These are phyloP conservation scores for Pseudogymnoascus sp. DNA, from an alignment of 2,329 filamentous ascomycete species.

Conservation along the genomic window DNA sequence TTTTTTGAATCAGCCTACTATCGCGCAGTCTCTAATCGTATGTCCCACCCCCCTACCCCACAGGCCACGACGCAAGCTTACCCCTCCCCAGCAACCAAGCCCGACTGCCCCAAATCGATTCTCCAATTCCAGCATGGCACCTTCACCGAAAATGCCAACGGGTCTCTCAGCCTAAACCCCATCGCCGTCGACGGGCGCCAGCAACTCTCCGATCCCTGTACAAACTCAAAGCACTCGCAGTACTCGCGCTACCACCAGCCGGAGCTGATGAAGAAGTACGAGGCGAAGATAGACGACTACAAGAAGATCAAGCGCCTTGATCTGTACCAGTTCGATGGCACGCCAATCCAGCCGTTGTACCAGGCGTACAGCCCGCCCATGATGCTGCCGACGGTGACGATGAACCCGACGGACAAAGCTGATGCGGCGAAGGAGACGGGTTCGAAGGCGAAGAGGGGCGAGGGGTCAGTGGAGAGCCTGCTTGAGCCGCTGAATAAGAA, in stretches of 20 bases:
- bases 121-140: conserved; percentile 68
- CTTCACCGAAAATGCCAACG: conserved; percentile 47
- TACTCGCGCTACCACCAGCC: conserved; percentile 61
- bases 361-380: conserved; percentile 52
- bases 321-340: conserved; percentile 54
- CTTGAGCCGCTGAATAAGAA: conserved; percentile 24
- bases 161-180: conserved; percentile 50
- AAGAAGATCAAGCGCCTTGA: conserved; percentile 54
- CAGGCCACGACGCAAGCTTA: conserved; percentile 2
- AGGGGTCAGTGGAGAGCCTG: conserved; percentile 32
- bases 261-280: conserved; percentile 46
- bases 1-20: conserved; percentile 63
- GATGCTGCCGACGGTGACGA: conserved; percentile 60
- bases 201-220: conserved; percentile 56
- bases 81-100: conserved; percentile 41
- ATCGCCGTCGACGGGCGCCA: conserved; percentile 60
- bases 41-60: conserved; percentile 21
- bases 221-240: conserved; percentile 36
- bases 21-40: conserved; percentile 60
- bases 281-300: conserved; percentile 46
- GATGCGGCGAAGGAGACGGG: conserved; percentile 27
- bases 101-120: conserved; percentile 53
- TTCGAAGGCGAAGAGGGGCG: conserved; percentile 29
- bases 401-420: conserved; percentile 45
- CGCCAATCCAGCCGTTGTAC: conserved; percentile 60